Evolutionary conservation across 2,329 filamentous ascomycete genomes (phyloP), one percentile per base, ranked within the genome.

Genomic region (Fusarium pseudoanthophilum): DNA sequence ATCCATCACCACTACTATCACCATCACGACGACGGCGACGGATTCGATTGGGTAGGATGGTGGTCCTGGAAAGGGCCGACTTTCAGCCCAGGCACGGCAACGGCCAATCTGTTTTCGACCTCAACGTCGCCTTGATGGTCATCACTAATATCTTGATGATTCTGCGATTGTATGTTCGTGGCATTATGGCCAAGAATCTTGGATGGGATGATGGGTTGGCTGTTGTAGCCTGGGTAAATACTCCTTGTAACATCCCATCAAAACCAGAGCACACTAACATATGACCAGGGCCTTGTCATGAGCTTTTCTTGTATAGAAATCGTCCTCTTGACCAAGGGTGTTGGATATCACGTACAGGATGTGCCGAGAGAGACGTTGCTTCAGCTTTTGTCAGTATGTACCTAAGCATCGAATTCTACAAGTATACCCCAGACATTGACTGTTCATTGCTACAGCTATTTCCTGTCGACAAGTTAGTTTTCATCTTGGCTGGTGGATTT

Each of bases 141-240:
- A 48, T 73, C 32, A 76, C 74, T 13, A 59, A 66, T 30, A 26
- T 73, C 16, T 67, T 78, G 32, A 32, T 78, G 40, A 20, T 63
- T 32, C 21, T 63, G n/a, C 59, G 76, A 51, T n/a, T 78, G 13
- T 73, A 77, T 39, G 65, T 76, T 30, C 66, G 76, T 32, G 69
- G 69, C 14, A 59, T 73, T 36, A 68, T 77, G 48, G 65, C 55
- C 21, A 78, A 60, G 34, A 67, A 64, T 42, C 61, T 78, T 32
- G 74, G 76, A 7, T 52, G 61, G 57, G 76, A 78, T 51, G 76
- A 78, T 45, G 26, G 69, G 13, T 30, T 78, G n/a, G 73, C 74
- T 28, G 32, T 64, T 40, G 42, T 78, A 30, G 58, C 76, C 24
- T 78, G 60, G 62, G 76, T 78, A 34, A 70, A 65, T 53, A 36